These are phyloP conservation scores for Sarocladium oryzae DNA, from an alignment of 2,329 filamentous ascomycete genomes.

Conservation along the genomic window DNA sequence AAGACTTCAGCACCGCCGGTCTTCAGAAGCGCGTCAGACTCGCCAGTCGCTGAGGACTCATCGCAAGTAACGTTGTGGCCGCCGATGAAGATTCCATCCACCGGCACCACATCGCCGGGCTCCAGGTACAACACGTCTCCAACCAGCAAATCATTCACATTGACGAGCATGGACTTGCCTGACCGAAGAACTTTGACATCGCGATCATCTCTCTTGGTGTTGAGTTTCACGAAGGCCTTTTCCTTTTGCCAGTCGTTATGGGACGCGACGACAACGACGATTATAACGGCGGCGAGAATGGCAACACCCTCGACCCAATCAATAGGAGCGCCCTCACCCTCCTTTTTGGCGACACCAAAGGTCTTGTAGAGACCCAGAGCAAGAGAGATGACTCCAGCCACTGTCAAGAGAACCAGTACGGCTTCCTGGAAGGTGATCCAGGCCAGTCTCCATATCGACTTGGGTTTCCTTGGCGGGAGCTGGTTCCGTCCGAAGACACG, in stretches of 20 bases:
- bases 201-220: conserved; percentile 72
- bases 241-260: conserved; percentile 65
- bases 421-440: conserved; percentile 66
- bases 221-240: conserved; percentile 70
- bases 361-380: conserved; percentile 63
- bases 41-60: conserved; percentile 70
- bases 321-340: conserved; percentile 35
- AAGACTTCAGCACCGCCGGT: conserved; percentile 20
- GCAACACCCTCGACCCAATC: conserved; percentile 65
- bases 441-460: conserved; percentile 52
- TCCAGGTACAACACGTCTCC: conserved; percentile 69
- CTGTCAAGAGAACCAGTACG: conserved; percentile 59
- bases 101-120: conserved; percentile 59
- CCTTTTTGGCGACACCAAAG: conserved; percentile 40
- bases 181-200: conserved; percentile 69
- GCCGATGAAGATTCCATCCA: conserved; percentile 62
- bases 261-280: conserved; percentile 57
- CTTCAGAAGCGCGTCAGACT: conserved; percentile 68
- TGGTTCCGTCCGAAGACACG: conserved; percentile 54
- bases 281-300: conserved; percentile 58
- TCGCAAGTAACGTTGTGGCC: conserved; percentile 52
- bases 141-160: conserved; percentile 63
- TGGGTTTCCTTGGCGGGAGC: conserved; percentile 57
- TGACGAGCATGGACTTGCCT: conserved; percentile 62
- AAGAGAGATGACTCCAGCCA: conserved; percentile 59